A percentile compares a stretch with the other conserved stretches of the same genome.
These are phyloP conservation scores for Phenoliferia sp. DNA, from an alignment of 1,284 basidiomycete genomes.

Conservation along the genomic window DNA sequence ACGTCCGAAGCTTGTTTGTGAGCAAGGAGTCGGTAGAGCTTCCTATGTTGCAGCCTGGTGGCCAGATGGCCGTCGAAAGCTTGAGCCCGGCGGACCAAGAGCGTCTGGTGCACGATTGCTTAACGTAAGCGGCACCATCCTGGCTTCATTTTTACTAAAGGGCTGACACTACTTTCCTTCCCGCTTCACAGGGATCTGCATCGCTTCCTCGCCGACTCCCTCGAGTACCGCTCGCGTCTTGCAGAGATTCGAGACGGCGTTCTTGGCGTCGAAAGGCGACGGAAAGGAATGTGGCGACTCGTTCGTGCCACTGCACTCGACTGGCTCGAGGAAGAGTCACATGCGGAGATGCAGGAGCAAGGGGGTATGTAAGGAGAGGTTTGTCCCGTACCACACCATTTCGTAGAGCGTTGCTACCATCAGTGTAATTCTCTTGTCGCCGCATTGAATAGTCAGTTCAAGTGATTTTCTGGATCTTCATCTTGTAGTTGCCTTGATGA, in stretches of 20 bases:
- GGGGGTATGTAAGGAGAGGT: not conserved
- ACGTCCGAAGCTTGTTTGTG: slow-evolving; percentile 25
- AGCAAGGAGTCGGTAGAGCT: slow-evolving; percentile 23
- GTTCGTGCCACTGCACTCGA: slow-evolving; percentile 26
- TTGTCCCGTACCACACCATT: too few relatives aligned
- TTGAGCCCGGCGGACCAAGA: slow-evolving; percentile 31
- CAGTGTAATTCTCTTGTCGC: not conserved
- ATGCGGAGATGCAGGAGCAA: not conserved
- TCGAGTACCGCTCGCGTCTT: slow-evolving; percentile 36
- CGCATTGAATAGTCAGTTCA: not conserved
- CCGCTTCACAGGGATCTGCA: slow-evolving; percentile 29
- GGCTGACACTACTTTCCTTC: not conserved
- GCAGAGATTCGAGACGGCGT: slow-evolving; percentile 37
- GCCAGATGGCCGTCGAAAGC: slow-evolving; percentile 8
- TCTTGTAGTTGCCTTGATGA: too few relatives aligned
- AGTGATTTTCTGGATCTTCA: too few relatives aligned
- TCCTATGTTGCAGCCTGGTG: slow-evolving; percentile 3
- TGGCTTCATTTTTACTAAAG: not conserved
- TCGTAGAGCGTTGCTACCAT: too few relatives aligned
- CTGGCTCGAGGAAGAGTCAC: slow-evolving; percentile 10
- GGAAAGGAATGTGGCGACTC: slow-evolving; percentile 36
- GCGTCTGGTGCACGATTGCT: slow-evolving; percentile 29
- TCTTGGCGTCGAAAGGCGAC: slow-evolving; percentile 35
- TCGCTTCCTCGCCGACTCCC: slow-evolving; percentile 35
- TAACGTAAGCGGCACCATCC: slow-evolving; percentile 22